Evolutionary conservation across 306 rosid genomes (phyloP).

Genomic region (Lathyrus aphaca): DNA sequence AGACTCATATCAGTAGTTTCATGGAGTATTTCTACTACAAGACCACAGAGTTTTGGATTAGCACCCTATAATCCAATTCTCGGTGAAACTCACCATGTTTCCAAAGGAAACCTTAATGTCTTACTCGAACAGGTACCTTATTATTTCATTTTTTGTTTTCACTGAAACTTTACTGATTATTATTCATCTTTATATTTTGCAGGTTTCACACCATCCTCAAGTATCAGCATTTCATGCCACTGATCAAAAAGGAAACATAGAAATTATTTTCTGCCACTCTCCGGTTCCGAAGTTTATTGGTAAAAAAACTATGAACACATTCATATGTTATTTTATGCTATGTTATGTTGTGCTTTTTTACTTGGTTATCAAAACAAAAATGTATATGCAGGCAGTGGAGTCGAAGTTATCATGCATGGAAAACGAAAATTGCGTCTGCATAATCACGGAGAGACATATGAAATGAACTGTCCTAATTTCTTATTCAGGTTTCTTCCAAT

Average conservation of each 20-base stretch:
- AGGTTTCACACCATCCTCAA: constrained; percentile 92
- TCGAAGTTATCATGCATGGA: constrained; percentile 59
- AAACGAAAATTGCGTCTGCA: constrained; percentile 57
- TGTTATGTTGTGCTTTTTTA: neutral
- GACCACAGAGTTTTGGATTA: constrained; percentile 61
- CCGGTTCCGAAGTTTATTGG: constrained; percentile 63
- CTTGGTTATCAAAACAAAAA: neutral
- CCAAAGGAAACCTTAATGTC: constrained; percentile 57
- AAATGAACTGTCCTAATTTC: constrained; percentile 60
- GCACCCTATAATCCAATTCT: constrained; percentile 80
- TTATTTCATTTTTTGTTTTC: neutral
- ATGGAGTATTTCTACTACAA: constrained; percentile 67
- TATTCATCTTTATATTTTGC: neutral
- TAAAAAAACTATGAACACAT: constrained; percentile 22
- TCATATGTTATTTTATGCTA: neutral
- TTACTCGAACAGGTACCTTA: constrained; percentile 70
- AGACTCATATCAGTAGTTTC: constrained; percentile 60
- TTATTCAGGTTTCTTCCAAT: constrained; percentile 58
- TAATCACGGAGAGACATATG: constrained; percentile 73
- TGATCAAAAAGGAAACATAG: constrained; percentile 51
- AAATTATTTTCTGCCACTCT: constrained; percentile 59
- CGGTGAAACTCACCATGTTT: constrained; percentile 84
- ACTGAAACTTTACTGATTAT: too few relatives aligned
- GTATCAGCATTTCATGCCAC: constrained; percentile 81
- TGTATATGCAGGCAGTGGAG: constrained; percentile 57